A percentile compares a stretch with the other conserved stretches of the same genome.
Evolutionary conservation across 169 alveolate species (phyloP).

Genomic region (Theileria parva): DNA sequence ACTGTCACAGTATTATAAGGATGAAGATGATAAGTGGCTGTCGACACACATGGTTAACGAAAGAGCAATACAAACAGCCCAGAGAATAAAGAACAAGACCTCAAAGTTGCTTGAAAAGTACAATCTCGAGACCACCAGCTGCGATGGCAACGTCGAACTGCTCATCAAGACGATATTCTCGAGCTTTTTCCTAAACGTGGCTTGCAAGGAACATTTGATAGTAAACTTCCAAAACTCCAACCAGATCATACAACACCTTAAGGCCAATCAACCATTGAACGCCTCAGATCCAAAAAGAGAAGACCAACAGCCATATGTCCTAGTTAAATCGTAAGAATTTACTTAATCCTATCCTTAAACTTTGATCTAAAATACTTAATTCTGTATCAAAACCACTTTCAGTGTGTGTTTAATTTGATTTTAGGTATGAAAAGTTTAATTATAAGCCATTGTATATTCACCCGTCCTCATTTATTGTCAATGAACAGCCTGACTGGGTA

Average conservation of each 20-base stretch:
- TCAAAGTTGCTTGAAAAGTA: conserved; percentile 18
- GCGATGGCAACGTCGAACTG: conserved; percentile 37
- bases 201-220: conserved; percentile 63
- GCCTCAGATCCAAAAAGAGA: conserved; percentile 48
- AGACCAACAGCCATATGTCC: conserved; percentile 58
- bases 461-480: conserved; percentile 55
- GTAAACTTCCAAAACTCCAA: conserved; percentile 37
- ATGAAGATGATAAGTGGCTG: conserved; percentile 51
- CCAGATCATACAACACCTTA: conserved; percentile 24
- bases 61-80: conserved; percentile 43
- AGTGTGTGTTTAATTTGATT: not conserved
- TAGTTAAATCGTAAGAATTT: conserved; percentile 32
- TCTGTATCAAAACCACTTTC: not conserved
- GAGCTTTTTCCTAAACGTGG: conserved; percentile 63
- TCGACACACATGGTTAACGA: conserved; percentile 58
- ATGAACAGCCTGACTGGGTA: conserved; percentile 67
- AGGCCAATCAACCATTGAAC: conserved; percentile 25
- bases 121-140: conserved; percentile 47
- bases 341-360: not conserved
- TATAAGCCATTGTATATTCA: conserved; percentile 46
- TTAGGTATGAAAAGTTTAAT: conserved; percentile 18
- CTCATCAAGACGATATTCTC: conserved; percentile 56
- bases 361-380: not conserved
- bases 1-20: conserved; percentile 55
- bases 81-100: conserved; percentile 19